phyloP scores from a whole-genome alignment of 805 yeast species.

The Nakazawaea sp. region DNA sequence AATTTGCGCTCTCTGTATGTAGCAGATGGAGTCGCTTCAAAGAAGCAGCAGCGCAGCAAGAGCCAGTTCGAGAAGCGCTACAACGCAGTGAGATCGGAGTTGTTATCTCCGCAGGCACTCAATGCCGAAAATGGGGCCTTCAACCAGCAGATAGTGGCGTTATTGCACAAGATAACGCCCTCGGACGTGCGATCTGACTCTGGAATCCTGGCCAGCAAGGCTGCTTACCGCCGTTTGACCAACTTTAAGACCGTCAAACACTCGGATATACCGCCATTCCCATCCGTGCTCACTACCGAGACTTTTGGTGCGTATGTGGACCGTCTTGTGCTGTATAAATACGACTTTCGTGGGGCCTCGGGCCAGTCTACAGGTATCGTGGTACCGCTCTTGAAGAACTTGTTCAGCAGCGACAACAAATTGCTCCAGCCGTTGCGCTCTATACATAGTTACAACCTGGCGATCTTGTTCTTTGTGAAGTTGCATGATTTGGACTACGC shows the following conservation, averaged over 20 bases:
- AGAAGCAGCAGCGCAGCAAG: neutral
- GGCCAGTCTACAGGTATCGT: slow-evolving; percentile 9
- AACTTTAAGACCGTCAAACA: neutral
- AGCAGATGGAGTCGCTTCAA: neutral
- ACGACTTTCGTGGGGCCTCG: slow-evolving; percentile 25
- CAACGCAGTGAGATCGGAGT: slow-evolving; percentile 1
- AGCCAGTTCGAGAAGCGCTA: slow-evolving; percentile 2
- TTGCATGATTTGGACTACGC: slow-evolving; percentile 33
- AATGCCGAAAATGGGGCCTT: slow-evolving; percentile 1
- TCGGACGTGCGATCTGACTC: neutral
- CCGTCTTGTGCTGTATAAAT: slow-evolving; percentile 2
- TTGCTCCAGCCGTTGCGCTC: slow-evolving; percentile 24
- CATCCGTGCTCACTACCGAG: slow-evolving; percentile 1
- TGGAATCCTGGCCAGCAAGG: neutral
- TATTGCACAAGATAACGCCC: slow-evolving; percentile 1
- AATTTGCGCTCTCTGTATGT: slow-evolving; percentile 4
- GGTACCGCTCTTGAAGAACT: slow-evolving; percentile 22
- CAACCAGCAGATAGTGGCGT: neutral
- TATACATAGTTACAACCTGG: slow-evolving; percentile 27
- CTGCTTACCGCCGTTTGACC: neutral
- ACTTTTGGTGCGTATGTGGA: slow-evolving; percentile 6
- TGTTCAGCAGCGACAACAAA: slow-evolving; percentile 32
- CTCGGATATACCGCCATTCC: slow-evolving; percentile 3
- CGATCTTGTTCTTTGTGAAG: slow-evolving; percentile 29
- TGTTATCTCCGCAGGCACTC: neutral